phyloP scores from a whole-genome alignment of 2,329 filamentous ascomycete species.

The Torrubiellomyces zombiae region DNA sequence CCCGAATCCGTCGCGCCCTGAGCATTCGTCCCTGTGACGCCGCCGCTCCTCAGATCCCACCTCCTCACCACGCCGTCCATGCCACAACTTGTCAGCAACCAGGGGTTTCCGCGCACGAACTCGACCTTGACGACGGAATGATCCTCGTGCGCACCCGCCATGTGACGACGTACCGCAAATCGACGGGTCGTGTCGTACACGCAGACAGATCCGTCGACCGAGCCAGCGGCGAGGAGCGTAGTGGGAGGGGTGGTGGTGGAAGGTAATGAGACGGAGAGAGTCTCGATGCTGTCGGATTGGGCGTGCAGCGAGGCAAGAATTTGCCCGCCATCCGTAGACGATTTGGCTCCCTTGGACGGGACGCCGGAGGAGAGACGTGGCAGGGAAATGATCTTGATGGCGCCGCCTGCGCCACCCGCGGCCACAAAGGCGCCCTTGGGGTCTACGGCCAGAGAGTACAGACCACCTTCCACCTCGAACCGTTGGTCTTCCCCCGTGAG shows the following conservation, averaged over 20 bases:
- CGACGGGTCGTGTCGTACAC: conserved; percentile 76
- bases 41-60: conserved; percentile 59
- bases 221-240: conserved; percentile 45
- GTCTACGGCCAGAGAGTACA: conserved; percentile 76
- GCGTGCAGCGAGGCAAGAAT: conserved; percentile 74
- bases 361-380: conserved; percentile 37
- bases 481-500: conserved; percentile 72
- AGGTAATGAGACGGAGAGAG: conserved; percentile 40
- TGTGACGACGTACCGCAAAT: conserved; percentile 72
- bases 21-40: conserved; percentile 13
- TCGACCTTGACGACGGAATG: conserved; percentile 85
- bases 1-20: conserved; percentile 36
- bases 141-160: conserved; percentile 72
- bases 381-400: conserved; percentile 71
- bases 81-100: conserved; percentile 71
- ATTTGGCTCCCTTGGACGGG: conserved; percentile 14
- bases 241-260: conserved; percentile 25
- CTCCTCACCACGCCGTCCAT: conserved; percentile 82
- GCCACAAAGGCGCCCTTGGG: conserved; percentile 66
- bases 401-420: conserved; percentile 73
- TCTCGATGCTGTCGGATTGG: conserved; percentile 63
- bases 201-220: conserved; percentile 61
- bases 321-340: conserved; percentile 25
- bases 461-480: conserved; percentile 78
- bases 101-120: conserved; percentile 52